A percentile compares a stretch with the other conserved stretches of the same genome.
Conservation (phyloP, 495 filamentous ascomycete species). For the Hypoxylon cercidicola region DNA sequence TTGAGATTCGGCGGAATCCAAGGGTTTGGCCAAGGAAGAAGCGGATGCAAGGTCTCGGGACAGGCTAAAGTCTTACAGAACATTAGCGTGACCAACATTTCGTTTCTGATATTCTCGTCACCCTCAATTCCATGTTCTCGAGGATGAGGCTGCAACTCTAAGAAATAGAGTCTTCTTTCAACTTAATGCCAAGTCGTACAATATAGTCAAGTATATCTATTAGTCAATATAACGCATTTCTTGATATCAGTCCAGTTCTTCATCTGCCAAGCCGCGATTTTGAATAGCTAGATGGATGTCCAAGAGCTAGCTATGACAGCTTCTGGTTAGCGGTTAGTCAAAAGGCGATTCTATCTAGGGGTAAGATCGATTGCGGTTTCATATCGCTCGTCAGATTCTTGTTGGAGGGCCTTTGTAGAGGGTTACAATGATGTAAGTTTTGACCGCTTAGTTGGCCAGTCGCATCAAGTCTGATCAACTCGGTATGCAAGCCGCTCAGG, state of each 20-base stretch:
- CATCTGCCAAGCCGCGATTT: slow-evolving; percentile 8
- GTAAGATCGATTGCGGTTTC: slow-evolving; percentile 34
- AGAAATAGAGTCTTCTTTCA: not conserved
- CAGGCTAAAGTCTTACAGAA: slow-evolving; percentile 14
- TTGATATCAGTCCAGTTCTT: not conserved
- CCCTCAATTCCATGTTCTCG: slow-evolving; percentile 4
- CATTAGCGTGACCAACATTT: slow-evolving; percentile 6
- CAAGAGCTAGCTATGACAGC: not conserved
- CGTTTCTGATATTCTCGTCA: slow-evolving; percentile 1
- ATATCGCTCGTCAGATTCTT: slow-evolving; percentile 33
- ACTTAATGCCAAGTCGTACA: slow-evolving; percentile 6
- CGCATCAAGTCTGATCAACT: not conserved
- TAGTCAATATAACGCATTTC: too few relatives aligned
- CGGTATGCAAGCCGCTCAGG: not conserved
- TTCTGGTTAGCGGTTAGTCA: slow-evolving; percentile 13
- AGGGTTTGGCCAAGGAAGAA: slow-evolving; percentile 35
- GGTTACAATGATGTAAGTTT: slow-evolving; percentile 31
- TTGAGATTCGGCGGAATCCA: slow-evolving; percentile 40
- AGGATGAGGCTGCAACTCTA: not conserved
- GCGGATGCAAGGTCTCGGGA: slow-evolving; percentile 26
- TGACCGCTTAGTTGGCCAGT: slow-evolving; percentile 2
- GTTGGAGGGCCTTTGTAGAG: slow-evolving; percentile 29
- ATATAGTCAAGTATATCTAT: too few relatives aligned
- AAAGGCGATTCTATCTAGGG: slow-evolving; percentile 30
- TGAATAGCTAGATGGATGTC: not conserved